Percentiles rank a stretch among this genome's conserved stretches.
These are phyloP conservation scores for Cercospora zeina DNA, from an alignment of 2,329 filamentous ascomycete species.

Conservation along the genomic window DNA sequence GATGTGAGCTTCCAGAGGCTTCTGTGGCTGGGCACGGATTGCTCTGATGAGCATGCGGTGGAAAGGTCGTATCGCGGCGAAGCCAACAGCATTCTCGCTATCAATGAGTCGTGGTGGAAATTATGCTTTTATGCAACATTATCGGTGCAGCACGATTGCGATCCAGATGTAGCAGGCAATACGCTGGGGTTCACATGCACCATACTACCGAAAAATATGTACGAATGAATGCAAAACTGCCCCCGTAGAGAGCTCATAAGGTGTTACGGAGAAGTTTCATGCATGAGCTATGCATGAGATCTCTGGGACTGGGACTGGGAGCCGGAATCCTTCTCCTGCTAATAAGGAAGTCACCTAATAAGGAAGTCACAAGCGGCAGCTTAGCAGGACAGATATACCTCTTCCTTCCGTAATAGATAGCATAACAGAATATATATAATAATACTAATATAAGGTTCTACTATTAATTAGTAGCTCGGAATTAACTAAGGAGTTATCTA, in stretches of 20 bases:
- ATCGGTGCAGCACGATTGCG: neutral
- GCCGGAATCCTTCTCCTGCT: neutral
- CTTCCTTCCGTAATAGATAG: too few relatives aligned
- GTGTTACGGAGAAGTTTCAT: too few relatives aligned
- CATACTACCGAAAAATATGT: neutral
- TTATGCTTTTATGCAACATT: neutral
- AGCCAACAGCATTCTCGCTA: neutral
- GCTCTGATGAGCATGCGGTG: neutral
- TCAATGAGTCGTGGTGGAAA: neutral
- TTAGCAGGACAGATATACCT: too few relatives aligned
- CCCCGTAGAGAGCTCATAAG: too few relatives aligned
- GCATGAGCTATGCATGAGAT: neutral
- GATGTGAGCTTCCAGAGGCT: neutral
- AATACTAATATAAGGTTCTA: too few relatives aligned
- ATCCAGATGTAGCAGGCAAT: neutral
- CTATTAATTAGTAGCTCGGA: too few relatives aligned
- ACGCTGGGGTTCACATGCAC: neutral
- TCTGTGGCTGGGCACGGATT: neutral
- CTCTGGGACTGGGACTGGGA: neutral
- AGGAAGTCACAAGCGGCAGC: too few relatives aligned
- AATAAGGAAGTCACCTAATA: too few relatives aligned
- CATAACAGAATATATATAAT: too few relatives aligned
- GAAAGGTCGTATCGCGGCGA: neutral
- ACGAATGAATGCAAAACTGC: neutral
- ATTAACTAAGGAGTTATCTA: too few relatives aligned